Conservation (phyloP, 2,329 filamentous ascomycete genomes). For the Scedosporium boydii region DNA sequence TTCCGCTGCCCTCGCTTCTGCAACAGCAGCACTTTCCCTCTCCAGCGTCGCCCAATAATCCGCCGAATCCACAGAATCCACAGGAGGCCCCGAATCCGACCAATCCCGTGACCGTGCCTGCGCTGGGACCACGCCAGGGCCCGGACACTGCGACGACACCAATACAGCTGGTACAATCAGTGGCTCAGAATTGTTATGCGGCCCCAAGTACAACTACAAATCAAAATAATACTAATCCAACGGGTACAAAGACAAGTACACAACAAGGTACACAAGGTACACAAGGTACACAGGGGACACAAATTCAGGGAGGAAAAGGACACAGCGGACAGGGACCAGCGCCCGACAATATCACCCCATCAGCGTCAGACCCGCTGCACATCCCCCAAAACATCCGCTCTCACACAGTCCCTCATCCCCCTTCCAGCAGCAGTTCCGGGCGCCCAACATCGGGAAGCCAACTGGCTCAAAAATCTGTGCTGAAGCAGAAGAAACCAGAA, state of each 20-base stretch:
- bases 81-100: not conserved
- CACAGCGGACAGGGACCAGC: not conserved
- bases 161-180: slow-evolving; percentile 15
- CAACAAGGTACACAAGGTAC: no score
- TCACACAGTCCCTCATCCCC: not conserved
- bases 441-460: not conserved
- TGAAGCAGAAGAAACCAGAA: not conserved
- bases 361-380: slow-evolving; percentile 5
- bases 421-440: not conserved
- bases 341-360: not conserved
- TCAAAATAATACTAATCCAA: no score
- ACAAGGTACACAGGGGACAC: no score
- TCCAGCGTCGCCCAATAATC: slow-evolving; percentile 12
- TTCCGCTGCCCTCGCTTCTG: slow-evolving; percentile 4
- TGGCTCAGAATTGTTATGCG: slow-evolving; percentile 7
- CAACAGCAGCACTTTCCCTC: slow-evolving; percentile 6
- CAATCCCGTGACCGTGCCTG: not conserved
- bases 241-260: no score
- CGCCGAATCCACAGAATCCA: slow-evolving; percentile 11
- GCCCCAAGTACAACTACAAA: no score
- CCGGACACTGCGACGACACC: not conserved
- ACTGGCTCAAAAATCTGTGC: not conserved
- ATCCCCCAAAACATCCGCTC: slow-evolving; percentile 1
- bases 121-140: not conserved
- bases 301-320: not conserved